These are phyloP conservation scores for Licmophora abbreviata DNA, from an alignment of 108 stramenopile species.

Conservation along the genomic window DNA sequence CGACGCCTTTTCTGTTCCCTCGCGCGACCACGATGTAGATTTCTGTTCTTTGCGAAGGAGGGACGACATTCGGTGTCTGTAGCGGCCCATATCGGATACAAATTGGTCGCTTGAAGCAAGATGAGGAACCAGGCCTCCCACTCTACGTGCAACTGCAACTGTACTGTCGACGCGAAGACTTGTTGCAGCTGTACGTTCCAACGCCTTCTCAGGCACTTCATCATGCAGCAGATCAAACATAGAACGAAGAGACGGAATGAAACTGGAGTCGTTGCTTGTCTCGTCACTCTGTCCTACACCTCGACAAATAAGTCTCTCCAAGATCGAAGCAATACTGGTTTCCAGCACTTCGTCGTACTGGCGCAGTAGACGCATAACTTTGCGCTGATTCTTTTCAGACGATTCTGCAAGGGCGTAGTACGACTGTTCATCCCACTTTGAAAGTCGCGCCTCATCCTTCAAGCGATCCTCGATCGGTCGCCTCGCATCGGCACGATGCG, in stretches of 20 bases:
- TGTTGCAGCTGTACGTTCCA: not conserved
- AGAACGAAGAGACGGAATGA: slow-evolving; percentile 17
- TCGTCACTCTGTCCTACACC: slow-evolving; percentile 39
- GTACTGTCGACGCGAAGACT: slow-evolving; percentile 9
- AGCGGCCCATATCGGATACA: slow-evolving; percentile 29
- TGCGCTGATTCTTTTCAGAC: slow-evolving; percentile 85
- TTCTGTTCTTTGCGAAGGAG: slow-evolving; percentile 8
- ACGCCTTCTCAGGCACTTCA: slow-evolving; percentile 4
- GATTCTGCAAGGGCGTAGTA: slow-evolving; percentile 93
- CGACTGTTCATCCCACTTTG: slow-evolving; percentile 98
- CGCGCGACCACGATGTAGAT: slow-evolving; percentile 18
- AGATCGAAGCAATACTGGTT: slow-evolving; percentile 42
- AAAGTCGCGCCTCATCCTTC: slow-evolving; percentile 89
- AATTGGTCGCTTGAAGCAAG: slow-evolving; percentile 42
- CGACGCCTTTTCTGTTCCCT: slow-evolving; percentile 36
- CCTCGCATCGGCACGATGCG: slow-evolving; percentile 28
- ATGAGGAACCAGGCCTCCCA: too few relatives aligned
- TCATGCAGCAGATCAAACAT: slow-evolving; percentile 18
- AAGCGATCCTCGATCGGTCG: slow-evolving; percentile 78
- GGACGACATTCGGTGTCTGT: slow-evolving; percentile 44
- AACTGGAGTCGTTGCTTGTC: too few relatives aligned
- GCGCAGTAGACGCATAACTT: slow-evolving; percentile 71
- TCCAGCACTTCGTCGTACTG: slow-evolving; percentile 77
- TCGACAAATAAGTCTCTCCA: slow-evolving; percentile 53
- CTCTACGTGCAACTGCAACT: too few relatives aligned